A percentile compares a stretch with the other conserved stretches of the same genome.
Evolutionary conservation across 768 basidiomycete genomes (phyloP).

Genomic region (Kwoniella dejecticola): DNA sequence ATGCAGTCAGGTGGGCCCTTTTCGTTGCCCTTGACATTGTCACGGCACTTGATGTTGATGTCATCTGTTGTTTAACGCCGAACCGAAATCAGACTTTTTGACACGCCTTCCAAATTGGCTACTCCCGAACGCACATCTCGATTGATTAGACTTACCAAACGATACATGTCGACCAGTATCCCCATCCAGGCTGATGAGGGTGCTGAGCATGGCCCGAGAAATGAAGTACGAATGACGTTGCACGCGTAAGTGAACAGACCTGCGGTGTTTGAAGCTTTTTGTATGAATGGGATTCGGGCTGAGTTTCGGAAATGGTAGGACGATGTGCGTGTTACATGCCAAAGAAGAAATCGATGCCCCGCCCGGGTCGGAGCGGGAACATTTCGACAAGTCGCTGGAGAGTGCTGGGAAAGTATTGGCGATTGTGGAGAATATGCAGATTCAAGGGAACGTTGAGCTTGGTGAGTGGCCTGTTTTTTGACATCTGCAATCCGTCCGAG

Average conservation of each 20-base stretch:
- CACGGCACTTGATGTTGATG: no score
- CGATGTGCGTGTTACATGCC: conserved; percentile 24
- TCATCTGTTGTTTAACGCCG: no score
- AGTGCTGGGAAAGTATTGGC: conserved; percentile 22
- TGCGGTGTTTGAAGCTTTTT: no score
- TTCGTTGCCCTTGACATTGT: no score
- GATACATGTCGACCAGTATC: conserved; percentile 23
- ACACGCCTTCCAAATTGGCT: not conserved
- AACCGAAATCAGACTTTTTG: conserved; percentile 22
- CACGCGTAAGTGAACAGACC: conserved; percentile 10
- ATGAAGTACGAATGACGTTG: conserved; percentile 26
- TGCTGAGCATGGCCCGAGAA: conserved; percentile 13
- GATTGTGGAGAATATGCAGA: conserved; percentile 18
- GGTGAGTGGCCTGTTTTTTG: conserved; percentile 14
- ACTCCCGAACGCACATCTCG: conserved; percentile 21
- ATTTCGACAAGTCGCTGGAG: conserved; percentile 12
- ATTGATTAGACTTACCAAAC: conserved; percentile 15
- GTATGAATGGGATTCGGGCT: no score
- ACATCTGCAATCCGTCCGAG: no score
- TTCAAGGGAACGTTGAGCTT: conserved; percentile 17
- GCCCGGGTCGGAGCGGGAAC: conserved; percentile 1
- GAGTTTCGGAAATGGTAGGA: conserved; percentile 6
- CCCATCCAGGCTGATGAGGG: not conserved
- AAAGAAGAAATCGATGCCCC: conserved; percentile 27
- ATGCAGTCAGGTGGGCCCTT: conserved; percentile 22